Evolutionary conservation across 192 early-diverging fungal species (phyloP), one percentile per base, ranked within the genome.

Genomic region (Cetraspora pellucida): DNA sequence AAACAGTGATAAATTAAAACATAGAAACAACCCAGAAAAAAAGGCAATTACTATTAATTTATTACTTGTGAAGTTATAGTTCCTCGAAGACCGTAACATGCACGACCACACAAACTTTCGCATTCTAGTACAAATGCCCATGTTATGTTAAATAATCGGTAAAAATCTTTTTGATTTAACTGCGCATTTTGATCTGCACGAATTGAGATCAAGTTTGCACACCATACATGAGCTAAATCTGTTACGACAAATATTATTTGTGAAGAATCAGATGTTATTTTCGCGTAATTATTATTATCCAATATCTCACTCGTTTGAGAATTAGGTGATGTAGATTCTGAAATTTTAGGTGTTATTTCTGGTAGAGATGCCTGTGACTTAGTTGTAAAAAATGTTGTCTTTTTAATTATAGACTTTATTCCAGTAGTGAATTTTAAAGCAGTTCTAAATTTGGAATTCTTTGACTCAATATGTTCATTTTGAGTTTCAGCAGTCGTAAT

Each of bases 31-130:
- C 1, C 3, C 37, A 0, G 7, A 37, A 37, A 37, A 37, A 37
- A 37, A 37, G n/a, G n/a, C 1, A 37, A 0, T 1, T 37, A 37
- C 7, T 37, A 37, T 37, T 37, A 6, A 37, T 37, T 37, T 37
- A 37, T 37, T 83, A 85, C 91, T 84, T 98, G 96, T 25, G 93
- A 90, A 2, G 93, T 80, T 21, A 98, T 86, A 2, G 93, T 91
- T 10, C 95, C 92, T 19, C 95, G 93, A 63, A 99, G 85, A 2
- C 95, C 95, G 85, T 96, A 95, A 78, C 96, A 95, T 85, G 92
- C 92, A 43, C 92, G 87, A 61, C 93, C 92, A 78, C 94, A 94
- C 52, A 93, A 79, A 1, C 74, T 77, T 80, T 99, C 96, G 54
- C 91, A 90, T 44, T 88, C 89, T 11, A 80, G 78, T 6, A 99